Evolutionary conservation across 805 yeast genomes (phyloP).

Genomic region (Ogataea parapolymorpha): DNA sequence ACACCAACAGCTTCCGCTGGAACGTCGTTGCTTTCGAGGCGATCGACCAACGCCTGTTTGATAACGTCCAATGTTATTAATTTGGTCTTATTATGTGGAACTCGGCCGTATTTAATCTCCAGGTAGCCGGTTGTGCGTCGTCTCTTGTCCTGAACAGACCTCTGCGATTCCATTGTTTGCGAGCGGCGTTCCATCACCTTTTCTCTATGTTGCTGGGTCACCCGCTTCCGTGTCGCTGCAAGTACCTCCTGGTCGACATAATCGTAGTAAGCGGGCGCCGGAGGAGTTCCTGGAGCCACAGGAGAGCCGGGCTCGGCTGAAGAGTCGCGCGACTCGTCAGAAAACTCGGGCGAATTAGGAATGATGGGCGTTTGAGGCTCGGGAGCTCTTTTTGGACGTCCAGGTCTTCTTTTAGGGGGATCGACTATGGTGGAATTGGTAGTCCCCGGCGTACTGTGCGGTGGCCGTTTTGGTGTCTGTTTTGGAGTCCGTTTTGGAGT

Average conservation of each 20-base stretch:
- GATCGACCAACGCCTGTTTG: slow-evolving; percentile 30
- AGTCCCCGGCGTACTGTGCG: slow-evolving; percentile 2
- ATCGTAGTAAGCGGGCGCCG: slow-evolving; percentile 5
- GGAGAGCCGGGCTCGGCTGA: slow-evolving; percentile 2
- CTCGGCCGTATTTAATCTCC: slow-evolving; percentile 25
- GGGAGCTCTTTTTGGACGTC: not conserved
- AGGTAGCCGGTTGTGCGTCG: slow-evolving; percentile 10
- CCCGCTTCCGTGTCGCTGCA: slow-evolving; percentile 4
- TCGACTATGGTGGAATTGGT: not conserved
- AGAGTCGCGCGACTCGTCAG: slow-evolving; percentile 5
- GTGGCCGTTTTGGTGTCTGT: slow-evolving; percentile 4
- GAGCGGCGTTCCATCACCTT: slow-evolving; percentile 4
- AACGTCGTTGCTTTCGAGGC: slow-evolving; percentile 17
- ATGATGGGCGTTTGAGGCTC: not conserved
- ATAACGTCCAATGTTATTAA: slow-evolving; percentile 34
- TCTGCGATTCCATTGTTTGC: slow-evolving; percentile 4
- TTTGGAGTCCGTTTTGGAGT: slow-evolving; percentile 5
- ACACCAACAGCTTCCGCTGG: slow-evolving; percentile 18
- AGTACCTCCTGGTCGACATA: slow-evolving; percentile 9
- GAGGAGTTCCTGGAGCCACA: not conserved
- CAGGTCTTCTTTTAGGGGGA: not conserved
- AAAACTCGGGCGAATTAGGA: not conserved
- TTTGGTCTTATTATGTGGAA: slow-evolving; percentile 28
- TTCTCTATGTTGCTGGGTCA: slow-evolving; percentile 5
- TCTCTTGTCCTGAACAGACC: slow-evolving; percentile 12